Evolutionary conservation across 805 yeast genomes (phyloP).

Genomic region (Tetrapisispora arboricola): DNA sequence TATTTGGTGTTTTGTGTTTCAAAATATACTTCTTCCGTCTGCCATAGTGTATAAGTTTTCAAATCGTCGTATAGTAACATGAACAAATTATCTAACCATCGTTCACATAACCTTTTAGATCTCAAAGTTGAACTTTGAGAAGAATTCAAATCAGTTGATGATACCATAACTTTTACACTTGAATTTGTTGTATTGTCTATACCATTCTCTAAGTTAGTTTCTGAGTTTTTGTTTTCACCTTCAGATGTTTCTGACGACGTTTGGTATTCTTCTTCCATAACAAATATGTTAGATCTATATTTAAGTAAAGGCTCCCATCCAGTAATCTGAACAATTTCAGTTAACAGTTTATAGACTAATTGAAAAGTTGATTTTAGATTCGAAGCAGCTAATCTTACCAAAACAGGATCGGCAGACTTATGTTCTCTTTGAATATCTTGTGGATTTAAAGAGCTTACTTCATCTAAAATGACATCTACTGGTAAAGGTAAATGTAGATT

Average conservation of each 20-base stretch:
- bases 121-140: conserved; percentile 34
- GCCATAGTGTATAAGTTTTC: conserved; percentile 83
- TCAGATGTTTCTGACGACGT: conserved; percentile 14
- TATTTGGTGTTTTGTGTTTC: conserved; percentile 78
- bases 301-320: conserved; percentile 66
- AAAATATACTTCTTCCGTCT: conserved; percentile 80
- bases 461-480: conserved; percentile 57
- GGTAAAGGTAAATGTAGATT: conserved; percentile 66
- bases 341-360: conserved; percentile 47
- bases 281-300: conserved; percentile 52
- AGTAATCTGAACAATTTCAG: conserved; percentile 52
- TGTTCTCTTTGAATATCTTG: conserved; percentile 58
- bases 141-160: conserved; percentile 5
- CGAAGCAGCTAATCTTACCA: conserved; percentile 57
- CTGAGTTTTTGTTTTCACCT: not conserved
- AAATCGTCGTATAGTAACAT: conserved; percentile 64
- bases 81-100: conserved; percentile 72
- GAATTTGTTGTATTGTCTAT: not conserved
- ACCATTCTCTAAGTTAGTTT: not conserved
- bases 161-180: not conserved
- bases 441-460: conserved; percentile 58
- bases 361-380: conserved; percentile 51
- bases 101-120: conserved; percentile 58
- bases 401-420: conserved; percentile 48
- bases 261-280: conserved; percentile 55